These are phyloP conservation scores for Populus hybrid DNA, from an alignment of 441 rosid species.

Conservation along the genomic window DNA sequence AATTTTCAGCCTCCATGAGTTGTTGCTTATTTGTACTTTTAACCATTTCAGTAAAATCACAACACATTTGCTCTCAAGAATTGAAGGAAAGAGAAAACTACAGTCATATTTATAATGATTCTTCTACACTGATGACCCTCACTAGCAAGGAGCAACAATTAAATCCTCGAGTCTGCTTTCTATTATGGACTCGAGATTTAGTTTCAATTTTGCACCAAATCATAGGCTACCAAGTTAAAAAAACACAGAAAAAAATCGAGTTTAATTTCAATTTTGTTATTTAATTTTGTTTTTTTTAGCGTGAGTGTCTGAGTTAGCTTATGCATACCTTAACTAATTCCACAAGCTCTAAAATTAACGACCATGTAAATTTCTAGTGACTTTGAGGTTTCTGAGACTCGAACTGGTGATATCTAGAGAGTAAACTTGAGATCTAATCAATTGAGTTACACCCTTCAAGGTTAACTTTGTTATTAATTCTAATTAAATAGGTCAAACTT, in stretches of 20 bases:
- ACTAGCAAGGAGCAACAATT: neutral
- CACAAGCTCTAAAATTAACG: fast-evolving
- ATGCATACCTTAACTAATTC: fast-evolving
- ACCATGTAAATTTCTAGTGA: fast-evolving
- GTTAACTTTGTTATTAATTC: too few species aligned
- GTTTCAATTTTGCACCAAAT: neutral
- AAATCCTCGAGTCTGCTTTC: neutral
- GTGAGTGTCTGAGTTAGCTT: fast-evolving
- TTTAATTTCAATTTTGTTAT: too few species aligned
- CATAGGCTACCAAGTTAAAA: neutral
- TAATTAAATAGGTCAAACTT: too few species aligned
- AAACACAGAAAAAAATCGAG: too few species aligned
- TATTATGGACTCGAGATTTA: neutral
- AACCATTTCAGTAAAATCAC: neutral
- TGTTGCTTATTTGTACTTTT: too few species aligned
- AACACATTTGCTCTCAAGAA: too few species aligned
- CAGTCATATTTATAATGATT: neutral
- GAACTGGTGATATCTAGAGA: too few species aligned
- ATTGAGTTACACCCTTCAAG: fast-evolving
- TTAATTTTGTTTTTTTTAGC: too few species aligned
- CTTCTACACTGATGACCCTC: neutral
- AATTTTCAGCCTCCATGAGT: neutral
- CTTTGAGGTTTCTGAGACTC: fast-evolving
- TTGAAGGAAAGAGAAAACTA: neutral
- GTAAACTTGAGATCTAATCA: too few species aligned